Percentiles rank a stretch among this genome's conserved stretches.
phyloP scores from a whole-genome alignment of 2,329 filamentous ascomycete species.

The Aspergillus phoenicis region DNA sequence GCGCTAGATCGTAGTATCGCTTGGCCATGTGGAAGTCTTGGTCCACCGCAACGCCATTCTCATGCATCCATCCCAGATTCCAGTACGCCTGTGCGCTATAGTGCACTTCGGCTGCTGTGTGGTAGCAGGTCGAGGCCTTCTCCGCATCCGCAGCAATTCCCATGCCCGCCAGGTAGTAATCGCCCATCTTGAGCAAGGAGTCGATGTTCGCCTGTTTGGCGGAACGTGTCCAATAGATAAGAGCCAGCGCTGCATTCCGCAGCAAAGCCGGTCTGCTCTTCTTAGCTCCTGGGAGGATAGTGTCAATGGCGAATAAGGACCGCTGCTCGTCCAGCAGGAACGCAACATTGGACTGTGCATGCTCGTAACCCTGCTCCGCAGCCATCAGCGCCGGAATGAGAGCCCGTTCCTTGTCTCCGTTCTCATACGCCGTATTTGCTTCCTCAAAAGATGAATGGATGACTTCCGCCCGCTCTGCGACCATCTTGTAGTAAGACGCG shows the following conservation, averaged over 20 bases:
- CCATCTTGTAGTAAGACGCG: constrained; percentile 78
- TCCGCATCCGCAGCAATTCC: constrained; percentile 72
- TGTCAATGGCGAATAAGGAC: constrained; percentile 61
- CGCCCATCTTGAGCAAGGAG: constrained; percentile 95
- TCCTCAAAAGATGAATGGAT: constrained; percentile 78
- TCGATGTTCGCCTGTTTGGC: constrained; percentile 92
- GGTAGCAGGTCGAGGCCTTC: constrained; percentile 91
- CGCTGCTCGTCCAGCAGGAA: constrained; percentile 77
- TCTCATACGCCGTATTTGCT: constrained; percentile 79
- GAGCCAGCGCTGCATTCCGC: constrained; percentile 66
- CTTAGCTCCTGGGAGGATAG: constrained; percentile 52
- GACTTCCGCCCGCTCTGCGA: constrained; percentile 72
- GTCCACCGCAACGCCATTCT: constrained; percentile 87
- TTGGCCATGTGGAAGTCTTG: constrained; percentile 98
- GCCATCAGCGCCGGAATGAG: constrained; percentile 82
- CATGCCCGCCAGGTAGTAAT: constrained; percentile 87
- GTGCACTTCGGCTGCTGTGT: constrained; percentile 85
- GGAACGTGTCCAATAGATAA: constrained; percentile 94
- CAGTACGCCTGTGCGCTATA: constrained; percentile 93
- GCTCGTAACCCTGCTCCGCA: constrained; percentile 89
- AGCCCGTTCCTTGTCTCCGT: constrained; percentile 76
- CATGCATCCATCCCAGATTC: constrained; percentile 99
- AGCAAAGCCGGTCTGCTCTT: constrained; percentile 51
- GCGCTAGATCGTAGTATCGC: constrained; percentile 88
- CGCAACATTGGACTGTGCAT: constrained; percentile 85